Evolutionary conservation across 805 yeast species (phyloP), one percentile per base, ranked within the genome.

Genomic region (Candida xiaguanensis): DNA sequence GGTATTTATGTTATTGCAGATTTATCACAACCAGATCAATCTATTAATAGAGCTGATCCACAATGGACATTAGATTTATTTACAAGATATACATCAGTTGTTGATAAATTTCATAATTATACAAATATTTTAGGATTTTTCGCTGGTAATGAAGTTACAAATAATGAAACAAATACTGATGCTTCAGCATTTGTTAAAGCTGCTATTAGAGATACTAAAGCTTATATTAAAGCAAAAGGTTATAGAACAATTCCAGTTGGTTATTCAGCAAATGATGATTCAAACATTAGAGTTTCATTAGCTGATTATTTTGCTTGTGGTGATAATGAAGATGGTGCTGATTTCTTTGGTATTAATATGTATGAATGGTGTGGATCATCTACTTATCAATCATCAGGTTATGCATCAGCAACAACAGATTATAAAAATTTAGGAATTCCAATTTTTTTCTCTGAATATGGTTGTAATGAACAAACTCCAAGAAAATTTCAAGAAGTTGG

Each of bases 1-100:
- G 97, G 96, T 38, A 90, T 93, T 52, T 93, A 93, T 58, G 87
- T 91, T 22, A 66, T 93, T 53, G 82, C 95, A 29, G 99, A 93
- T 65, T 75, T 93, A 51, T 80, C 95, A 18, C 77, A 81, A 59
- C 91, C 91, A 48, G 68, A 62, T 39, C 42, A 60, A 14, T 77
- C 89, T 38, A 78, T 85, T 49, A 69, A 79, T 63, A 78, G 90
- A 64, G 56, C 63, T 34, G 52, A 51, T 48, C 91, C 93, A 47
- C 48, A 65, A 34, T 85, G 91, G 91, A 67, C 67, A 53, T 55
- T 78, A 31, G 81, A 73, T 3, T 65, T 83, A 48, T 81, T 68
- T 59, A 64, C 77, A 38, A 77, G 90, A 69, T 85, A 85, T 68
- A 78, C 82, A 39, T 53, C 70, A 5, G 86, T 84, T 38, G 78